A percentile compares a stretch with the other conserved stretches of the same genome.
Evolutionary conservation across 495 filamentous ascomycete genomes (phyloP).

Genomic region (Recurvomyces mirabilis): DNA sequence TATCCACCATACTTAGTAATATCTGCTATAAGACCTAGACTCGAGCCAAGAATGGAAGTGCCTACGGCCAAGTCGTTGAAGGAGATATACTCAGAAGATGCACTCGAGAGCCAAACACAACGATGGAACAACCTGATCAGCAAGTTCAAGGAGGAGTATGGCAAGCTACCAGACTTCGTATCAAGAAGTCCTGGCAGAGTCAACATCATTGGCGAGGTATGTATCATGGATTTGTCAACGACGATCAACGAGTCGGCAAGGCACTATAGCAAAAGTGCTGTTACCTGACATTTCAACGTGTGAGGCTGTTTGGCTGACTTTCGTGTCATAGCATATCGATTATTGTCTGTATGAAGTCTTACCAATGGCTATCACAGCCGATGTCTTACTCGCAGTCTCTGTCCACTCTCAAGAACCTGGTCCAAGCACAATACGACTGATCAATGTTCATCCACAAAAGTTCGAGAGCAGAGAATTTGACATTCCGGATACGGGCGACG

Average conservation of each 20-base stretch:
- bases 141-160: slow-evolving; percentile 64
- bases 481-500: slow-evolving; percentile 41
- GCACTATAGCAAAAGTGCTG: too few relatives aligned
- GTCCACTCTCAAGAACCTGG: slow-evolving; percentile 37
- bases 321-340: slow-evolving; percentile 69
- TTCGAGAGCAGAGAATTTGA: slow-evolving; percentile 69
- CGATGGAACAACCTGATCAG: slow-evolving; percentile 64
- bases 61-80: slow-evolving; percentile 43
- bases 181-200: slow-evolving; percentile 86
- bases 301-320: background rate
- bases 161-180: slow-evolving; percentile 63
- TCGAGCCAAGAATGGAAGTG: slow-evolving; percentile 27
- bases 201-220: slow-evolving; percentile 86
- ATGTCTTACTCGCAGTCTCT: slow-evolving; percentile 79
- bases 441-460: slow-evolving; percentile 66
- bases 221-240: slow-evolving; percentile 1
- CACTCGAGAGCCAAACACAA: slow-evolving; percentile 41
- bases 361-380: slow-evolving; percentile 86
- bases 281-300: background rate
- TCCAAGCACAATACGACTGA: slow-evolving; percentile 47
- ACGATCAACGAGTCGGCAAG: too few relatives aligned
- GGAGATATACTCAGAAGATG: slow-evolving; percentile 59
- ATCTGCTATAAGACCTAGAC: too few relatives aligned
- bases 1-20: too few relatives aligned
- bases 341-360: slow-evolving; percentile 94